Evolutionary conservation across 2,329 filamentous ascomycete genomes (phyloP), one percentile per base, ranked within the genome.

Genomic region (Fusarium sp.): DNA sequence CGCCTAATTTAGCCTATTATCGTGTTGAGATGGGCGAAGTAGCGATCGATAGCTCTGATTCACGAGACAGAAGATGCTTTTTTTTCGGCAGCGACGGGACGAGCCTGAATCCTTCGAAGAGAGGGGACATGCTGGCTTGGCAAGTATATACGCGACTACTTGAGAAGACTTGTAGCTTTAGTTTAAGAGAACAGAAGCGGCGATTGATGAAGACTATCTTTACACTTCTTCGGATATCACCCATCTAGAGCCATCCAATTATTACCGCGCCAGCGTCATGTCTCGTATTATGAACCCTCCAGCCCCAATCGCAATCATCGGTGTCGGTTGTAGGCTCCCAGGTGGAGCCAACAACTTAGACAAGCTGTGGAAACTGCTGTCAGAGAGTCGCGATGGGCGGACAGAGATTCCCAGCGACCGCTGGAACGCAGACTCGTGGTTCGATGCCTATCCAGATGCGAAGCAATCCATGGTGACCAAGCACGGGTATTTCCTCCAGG

Each of bases 311-410:
- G 61, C 55, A 13, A 61, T 63, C 18, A 28, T 61, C 8, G 61
- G 61, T 14, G 61, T 63, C 20, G 61, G 61, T 7, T 63, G 61
- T 9, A 48, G 42, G 28, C 61, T 63, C 42, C 61, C 61, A 1
- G 61, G 54, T 20, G 55, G 55, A 63, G 61, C 61, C 14, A 61
- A 63, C 24, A 63, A 63, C 36, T 61, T 63, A 12, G 54, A 63
- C 5, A 63, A 38, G 17, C 55, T 63, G 31, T 63, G 61, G 61
- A 9, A 61, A 24, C 36, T 63, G 2, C 11, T 63, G 17, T 61
- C 61, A 3, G 54, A 49, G 28, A 12, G 55, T 2, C 28, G 44
- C 1, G 31, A 63, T 36, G 61, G 61, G 9, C 61, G 49, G 36
- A 61, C 61, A 7, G 61, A 63, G 10, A 63, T 63, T 7, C 55